A percentile compares a stretch with the other conserved stretches of the same genome.
These are phyloP conservation scores for Corchorus olitorius DNA, from an alignment of 345 rosid genomes.

Conservation along the genomic window DNA sequence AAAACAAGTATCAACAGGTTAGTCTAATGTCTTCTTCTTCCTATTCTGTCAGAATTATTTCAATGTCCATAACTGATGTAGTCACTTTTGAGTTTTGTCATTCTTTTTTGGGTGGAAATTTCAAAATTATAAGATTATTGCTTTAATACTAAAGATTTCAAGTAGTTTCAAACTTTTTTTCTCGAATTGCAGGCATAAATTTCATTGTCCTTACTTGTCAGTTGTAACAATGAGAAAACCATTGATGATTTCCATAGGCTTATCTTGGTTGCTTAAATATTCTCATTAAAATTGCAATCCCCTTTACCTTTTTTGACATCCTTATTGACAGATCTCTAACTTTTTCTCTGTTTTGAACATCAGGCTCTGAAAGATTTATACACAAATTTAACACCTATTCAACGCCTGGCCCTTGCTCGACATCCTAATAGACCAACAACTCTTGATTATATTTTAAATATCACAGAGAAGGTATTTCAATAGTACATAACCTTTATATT, in stretches of 20 bases:
- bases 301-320: background rate
- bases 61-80: background rate
- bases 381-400: constrained; percentile 80
- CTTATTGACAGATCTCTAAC: background rate
- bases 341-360: constrained; percentile 9
- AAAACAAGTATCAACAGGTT: constrained; percentile 39
- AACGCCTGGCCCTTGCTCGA: constrained; percentile 90
- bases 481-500: background rate
- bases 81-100: background rate
- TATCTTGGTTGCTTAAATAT: background rate
- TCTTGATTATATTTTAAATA: constrained; percentile 89
- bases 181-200: background rate
- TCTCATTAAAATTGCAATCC: constrained; percentile 5
- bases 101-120: background rate
- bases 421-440: constrained; percentile 98
- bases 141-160: background rate
- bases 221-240: background rate
- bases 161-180: background rate
- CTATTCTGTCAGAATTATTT: background rate
- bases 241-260: background rate
- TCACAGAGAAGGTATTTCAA: constrained; percentile 79
- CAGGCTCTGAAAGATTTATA: constrained; percentile 88
- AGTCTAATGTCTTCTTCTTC: background rate
- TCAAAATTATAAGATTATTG: background rate
- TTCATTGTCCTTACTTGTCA: background rate